Evolutionary conservation across 148 eudicot genomes (phyloP).

Genomic region (Fagopyrum esculentum): DNA sequence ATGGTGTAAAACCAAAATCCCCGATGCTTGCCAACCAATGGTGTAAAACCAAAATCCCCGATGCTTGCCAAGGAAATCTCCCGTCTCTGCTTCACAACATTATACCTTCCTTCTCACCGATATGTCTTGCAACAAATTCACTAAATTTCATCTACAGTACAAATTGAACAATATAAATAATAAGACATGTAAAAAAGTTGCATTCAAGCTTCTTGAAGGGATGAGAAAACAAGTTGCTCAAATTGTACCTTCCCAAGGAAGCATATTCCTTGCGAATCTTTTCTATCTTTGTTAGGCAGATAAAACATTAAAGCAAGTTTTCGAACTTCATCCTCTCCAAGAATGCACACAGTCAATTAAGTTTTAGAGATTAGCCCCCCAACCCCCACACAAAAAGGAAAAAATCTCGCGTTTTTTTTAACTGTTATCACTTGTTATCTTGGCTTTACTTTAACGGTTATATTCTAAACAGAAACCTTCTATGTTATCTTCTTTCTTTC

Average conservation of each 20-base stretch:
- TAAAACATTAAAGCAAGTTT: constrained; percentile 52
- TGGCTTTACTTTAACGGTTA: too few species aligned
- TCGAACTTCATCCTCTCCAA: constrained; percentile 80
- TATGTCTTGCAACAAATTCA: constrained; percentile 93
- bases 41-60: too few species aligned
- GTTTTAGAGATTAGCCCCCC: not conserved
- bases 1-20: constrained; percentile 96
- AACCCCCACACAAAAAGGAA: too few species aligned
- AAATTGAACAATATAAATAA: not conserved
- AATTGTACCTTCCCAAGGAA: constrained; percentile 89
- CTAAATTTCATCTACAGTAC: constrained; percentile 71
- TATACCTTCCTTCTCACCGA: constrained; percentile 89
- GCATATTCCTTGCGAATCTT: constrained; percentile 98
- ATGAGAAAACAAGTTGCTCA: not conserved
- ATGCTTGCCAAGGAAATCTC: constrained; percentile 83
- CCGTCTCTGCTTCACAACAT: constrained; percentile 96
- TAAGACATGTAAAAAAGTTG: not conserved
- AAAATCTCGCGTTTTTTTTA: too few species aligned
- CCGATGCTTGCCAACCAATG: too few species aligned
- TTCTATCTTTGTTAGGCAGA: constrained; percentile 86
- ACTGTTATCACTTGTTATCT: too few species aligned
- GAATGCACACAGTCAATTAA: not conserved
- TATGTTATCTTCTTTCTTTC: too few species aligned
- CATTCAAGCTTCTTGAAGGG: not conserved
- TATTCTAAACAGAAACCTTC: too few species aligned